Evolutionary conservation across 345 rosid species (phyloP), one percentile per base, ranked within the genome.

Genomic region (Angophora floribunda): DNA sequence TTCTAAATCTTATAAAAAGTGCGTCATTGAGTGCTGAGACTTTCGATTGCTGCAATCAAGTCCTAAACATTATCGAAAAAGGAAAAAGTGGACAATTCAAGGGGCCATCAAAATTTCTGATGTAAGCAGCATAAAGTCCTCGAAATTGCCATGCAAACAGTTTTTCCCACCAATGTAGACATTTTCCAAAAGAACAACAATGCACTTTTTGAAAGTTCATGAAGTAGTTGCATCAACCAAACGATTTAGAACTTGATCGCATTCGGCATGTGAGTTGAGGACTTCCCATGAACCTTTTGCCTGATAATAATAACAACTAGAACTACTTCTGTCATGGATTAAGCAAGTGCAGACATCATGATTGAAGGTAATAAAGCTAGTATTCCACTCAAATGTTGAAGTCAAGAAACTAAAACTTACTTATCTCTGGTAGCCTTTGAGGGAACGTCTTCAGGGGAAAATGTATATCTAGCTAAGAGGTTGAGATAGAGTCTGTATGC

Each of bases 401-500:
- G 21, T 78, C 32, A 87, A 88, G 28, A 78, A 32, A 51, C 61
- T 44, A n/a, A 51, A 36, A 88, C 92, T 82, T 86, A 94, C 96
- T 89, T 90, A 13, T 85, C 87, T 90, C 88, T 90, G 80, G 87
- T 80, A 87, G 91, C 85, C 59, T 91, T 90, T 44, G 91, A 45
- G 41, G 86, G 57, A n/a, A 86, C 49, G 1, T 85, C 49, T 75
- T 89, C 90, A 87, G 91, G 87, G 2, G 93, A 90, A 59, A 95
- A 90, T 24, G 92, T 90, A 82, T 89, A 92, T 51, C 91, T 92
- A 63, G 89, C 51, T 10, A 95, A 67, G 75, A 94, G 94, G 65
- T 95, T 93, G 47, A 95, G 95, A 82, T 87, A 95, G 55, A 94
- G 92, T 59, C 95, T 89, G 82, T 88, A 92, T 17, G 95, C 94